These are phyloP conservation scores for Rhodosporidiobolus sp. DNA, from an alignment of 768 basidiomycete genomes.

Conservation along the genomic window DNA sequence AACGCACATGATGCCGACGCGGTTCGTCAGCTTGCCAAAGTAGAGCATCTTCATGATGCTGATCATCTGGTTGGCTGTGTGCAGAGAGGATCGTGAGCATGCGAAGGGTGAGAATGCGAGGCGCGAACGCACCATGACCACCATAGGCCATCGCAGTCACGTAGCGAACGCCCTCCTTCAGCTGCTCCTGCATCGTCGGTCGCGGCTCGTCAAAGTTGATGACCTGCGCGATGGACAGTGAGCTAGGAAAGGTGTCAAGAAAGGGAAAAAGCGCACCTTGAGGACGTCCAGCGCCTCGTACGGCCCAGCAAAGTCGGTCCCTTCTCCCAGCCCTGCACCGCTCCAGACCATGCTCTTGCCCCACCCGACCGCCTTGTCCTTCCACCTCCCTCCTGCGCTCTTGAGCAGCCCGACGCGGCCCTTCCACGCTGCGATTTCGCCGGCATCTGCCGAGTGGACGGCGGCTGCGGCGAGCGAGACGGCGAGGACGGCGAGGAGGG, in stretches of 20 bases:
- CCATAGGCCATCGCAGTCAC: constrained; percentile 26
- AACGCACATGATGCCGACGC: constrained; percentile 36
- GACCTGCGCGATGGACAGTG: background rate
- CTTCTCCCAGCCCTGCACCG: background rate
- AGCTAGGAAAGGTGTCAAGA: background rate
- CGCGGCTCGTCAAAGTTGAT: constrained; percentile 23
- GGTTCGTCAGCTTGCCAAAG: constrained; percentile 33
- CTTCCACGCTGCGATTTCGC: background rate
- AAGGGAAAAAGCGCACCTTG: constrained; percentile 1
- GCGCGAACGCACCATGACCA: constrained; percentile 27
- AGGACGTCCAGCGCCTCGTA: constrained; percentile 1
- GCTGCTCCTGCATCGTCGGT: constrained; percentile 22
- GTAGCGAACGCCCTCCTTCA: constrained; percentile 27
- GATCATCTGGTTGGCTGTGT: constrained; percentile 38
- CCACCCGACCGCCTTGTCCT: background rate
- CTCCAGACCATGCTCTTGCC: background rate
- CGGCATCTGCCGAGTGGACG: background rate
- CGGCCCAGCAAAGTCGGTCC: background rate
- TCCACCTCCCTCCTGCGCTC: background rate
- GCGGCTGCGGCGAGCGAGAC: background rate
- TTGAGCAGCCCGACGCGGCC: background rate
- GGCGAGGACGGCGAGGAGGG: background rate
- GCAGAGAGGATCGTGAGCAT: background rate
- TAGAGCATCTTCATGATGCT: constrained; percentile 32
- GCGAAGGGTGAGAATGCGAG: too few relatives aligned